These are phyloP conservation scores for Flaveria bidentis DNA, from an alignment of 129 eudicot species.

Conservation along the genomic window DNA sequence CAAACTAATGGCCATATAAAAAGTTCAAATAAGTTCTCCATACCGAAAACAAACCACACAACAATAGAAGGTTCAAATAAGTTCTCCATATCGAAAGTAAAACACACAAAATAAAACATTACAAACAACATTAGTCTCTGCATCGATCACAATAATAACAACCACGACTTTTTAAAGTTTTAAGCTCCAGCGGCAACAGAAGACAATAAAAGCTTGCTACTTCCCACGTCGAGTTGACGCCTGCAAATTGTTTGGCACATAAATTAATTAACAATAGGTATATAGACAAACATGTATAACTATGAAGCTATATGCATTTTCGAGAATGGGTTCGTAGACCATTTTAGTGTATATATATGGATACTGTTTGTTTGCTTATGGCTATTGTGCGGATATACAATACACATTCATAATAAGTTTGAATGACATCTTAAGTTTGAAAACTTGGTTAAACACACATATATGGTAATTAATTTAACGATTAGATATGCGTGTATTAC, in stretches of 20 bases:
- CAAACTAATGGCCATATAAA: no score
- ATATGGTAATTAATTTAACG: background rate
- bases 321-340: no score
- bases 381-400: no score
- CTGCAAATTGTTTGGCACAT: conserved; percentile 8
- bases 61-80: background rate
- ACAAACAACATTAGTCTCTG: conserved; percentile 1
- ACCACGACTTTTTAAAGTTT: background rate
- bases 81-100: background rate
- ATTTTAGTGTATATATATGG: no score
- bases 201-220: background rate
- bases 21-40: no score
- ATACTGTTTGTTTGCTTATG: no score
- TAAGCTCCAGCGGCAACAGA: conserved; percentile 10
- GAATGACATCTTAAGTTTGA: no score
- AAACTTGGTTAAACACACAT: background rate
- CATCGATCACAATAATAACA: background rate
- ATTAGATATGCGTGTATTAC: background rate
- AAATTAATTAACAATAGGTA: background rate
- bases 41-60: no score
- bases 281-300: background rate
- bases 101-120: background rate
- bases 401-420: background rate
- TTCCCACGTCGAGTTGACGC: background rate
- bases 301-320: no score